Evolutionary conservation across 345 rosid genomes (phyloP), one percentile per base, ranked within the genome.

Genomic region (Reutealis trisperma): DNA sequence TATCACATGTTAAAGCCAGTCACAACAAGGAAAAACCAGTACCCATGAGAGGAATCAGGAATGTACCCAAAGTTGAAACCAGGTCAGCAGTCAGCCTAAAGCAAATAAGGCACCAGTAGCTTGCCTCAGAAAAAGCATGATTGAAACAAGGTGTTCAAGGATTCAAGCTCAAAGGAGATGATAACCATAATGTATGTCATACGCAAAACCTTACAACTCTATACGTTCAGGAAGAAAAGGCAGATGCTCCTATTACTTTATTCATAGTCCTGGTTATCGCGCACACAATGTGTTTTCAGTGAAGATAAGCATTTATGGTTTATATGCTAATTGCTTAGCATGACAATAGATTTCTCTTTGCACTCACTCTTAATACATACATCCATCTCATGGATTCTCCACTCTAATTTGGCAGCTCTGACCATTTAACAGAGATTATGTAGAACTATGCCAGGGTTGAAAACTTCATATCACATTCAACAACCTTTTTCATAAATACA

Each of bases 381-480:
- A 27, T 32, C 30, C 49, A 55, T 18, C 63, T 9, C 64, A 75
- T 13, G 42, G 27, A 51, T 22, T 32, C 60, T 37, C 57, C 9
- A 62, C 5, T 66, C 34, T 27, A 67, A 12, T 63, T n/a, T 25
- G 45, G 9, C 25, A 34, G 3, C 3, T 41, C 67, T 24, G 6
- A 25, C 57, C 67, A 73, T 63, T 62, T 25, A 9, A 73, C 30
- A 34, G 45, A 19, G n/a, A 12, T 25, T 27, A 27, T 9, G 16
- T 37, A 9, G 64, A 55, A 21, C 37, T 3, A 27, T 5, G 14
- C 8, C 59, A 54, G 44, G 30, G 41, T 22, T 37, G 5, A 37
- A 32, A 49, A 16, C 25, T 63, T 63, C 32, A 63, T 49, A 49
- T 51, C 12, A 63, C 45, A 63, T 74, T 74, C 69, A 63, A 27